Percentiles rank a stretch among this genome's conserved stretches.
These are phyloP conservation scores for Euphorbia peplus DNA, from an alignment of 345 rosid genomes.

Conservation along the genomic window DNA sequence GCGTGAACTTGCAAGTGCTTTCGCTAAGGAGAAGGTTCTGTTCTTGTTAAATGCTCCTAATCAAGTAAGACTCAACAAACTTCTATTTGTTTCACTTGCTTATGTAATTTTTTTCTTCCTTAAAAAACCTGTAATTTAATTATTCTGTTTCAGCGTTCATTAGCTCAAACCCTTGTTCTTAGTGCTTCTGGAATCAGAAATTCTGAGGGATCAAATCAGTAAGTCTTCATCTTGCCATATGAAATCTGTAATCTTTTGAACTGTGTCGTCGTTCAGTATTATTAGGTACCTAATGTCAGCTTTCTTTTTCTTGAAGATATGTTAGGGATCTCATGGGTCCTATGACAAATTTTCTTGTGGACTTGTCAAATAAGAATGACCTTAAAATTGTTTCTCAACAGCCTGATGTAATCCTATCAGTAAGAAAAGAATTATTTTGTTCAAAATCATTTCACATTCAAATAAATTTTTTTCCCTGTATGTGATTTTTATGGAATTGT, in stretches of 20 bases:
- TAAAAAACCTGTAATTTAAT: slow-evolving; percentile 7
- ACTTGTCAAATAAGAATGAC: slow-evolving; percentile 67
- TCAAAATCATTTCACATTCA: slow-evolving; percentile 10
- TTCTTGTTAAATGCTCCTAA: slow-evolving; percentile 69
- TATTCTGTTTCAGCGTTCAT: slow-evolving; percentile 60
- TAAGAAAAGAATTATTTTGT: slow-evolving; percentile 36
- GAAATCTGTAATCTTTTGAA: slow-evolving; percentile 14
- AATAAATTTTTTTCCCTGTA: slow-evolving; percentile 2
- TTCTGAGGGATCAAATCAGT: slow-evolving; percentile 82
- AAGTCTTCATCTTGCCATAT: slow-evolving; percentile 35
- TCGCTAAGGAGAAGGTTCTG: slow-evolving; percentile 69
- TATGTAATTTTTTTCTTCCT: neutral
- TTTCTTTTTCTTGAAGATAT: slow-evolving; percentile 49
- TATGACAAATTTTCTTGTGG: slow-evolving; percentile 64
- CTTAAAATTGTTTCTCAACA: slow-evolving; percentile 73
- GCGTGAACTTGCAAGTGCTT: slow-evolving; percentile 83
- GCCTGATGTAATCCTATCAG: slow-evolving; percentile 81
- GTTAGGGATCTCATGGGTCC: slow-evolving; percentile 77
- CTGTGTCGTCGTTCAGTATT: slow-evolving; percentile 18
- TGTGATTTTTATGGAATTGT: slow-evolving; percentile 15
- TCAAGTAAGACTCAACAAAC: slow-evolving; percentile 58
- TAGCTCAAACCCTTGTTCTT: slow-evolving; percentile 92
- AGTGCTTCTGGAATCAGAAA: slow-evolving; percentile 83
- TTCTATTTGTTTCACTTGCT: slow-evolving; percentile 3
- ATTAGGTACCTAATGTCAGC: slow-evolving; percentile 18